Evolutionary conservation across 176 grass and related monocot species (phyloP).

Genomic region (Miscanthus lutarioriparius): DNA sequence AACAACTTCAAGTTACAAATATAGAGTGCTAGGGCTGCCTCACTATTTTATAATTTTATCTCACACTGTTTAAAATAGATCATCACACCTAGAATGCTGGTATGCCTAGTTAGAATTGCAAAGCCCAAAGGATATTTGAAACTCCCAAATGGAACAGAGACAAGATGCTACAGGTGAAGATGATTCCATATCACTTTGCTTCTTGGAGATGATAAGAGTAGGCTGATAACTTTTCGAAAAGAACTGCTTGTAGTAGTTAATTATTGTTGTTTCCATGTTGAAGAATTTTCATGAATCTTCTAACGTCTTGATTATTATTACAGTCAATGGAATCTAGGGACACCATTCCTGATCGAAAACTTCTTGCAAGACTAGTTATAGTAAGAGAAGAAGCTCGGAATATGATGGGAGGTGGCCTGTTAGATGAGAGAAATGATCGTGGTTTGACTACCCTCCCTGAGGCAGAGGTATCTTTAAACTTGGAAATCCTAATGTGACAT

Average conservation of each 20-base stretch:
- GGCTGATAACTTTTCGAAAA: not conserved
- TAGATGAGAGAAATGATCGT: conserved; percentile 97
- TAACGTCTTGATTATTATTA: conserved; percentile 16
- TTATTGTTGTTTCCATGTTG: conserved; percentile 8
- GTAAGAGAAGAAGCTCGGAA: conserved; percentile 87
- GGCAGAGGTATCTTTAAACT: conserved; percentile 67
- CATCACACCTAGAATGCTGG: not conserved
- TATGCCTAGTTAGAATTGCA: not conserved
- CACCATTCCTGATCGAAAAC: conserved; percentile 70
- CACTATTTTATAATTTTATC: not conserved
- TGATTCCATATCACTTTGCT: not conserved
- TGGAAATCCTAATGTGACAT: not conserved
- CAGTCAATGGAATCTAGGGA: conserved; percentile 87
- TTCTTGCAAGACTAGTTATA: conserved; percentile 88
- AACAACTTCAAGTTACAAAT: not conserved
- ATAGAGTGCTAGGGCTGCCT: not conserved
- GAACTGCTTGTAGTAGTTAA: not conserved
- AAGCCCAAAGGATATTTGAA: conserved; percentile 16
- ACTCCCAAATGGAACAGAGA: not conserved
- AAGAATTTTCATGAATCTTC: not conserved
- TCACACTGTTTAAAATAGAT: not conserved
- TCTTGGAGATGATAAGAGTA: conserved; percentile 10
- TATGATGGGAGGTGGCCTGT: conserved; percentile 95
- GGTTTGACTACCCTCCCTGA: conserved; percentile 79
- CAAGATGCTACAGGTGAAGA: not conserved